These are phyloP conservation scores for Hypoxylon sp. DNA, from an alignment of 2,329 filamentous ascomycete genomes.

Conservation along the genomic window DNA sequence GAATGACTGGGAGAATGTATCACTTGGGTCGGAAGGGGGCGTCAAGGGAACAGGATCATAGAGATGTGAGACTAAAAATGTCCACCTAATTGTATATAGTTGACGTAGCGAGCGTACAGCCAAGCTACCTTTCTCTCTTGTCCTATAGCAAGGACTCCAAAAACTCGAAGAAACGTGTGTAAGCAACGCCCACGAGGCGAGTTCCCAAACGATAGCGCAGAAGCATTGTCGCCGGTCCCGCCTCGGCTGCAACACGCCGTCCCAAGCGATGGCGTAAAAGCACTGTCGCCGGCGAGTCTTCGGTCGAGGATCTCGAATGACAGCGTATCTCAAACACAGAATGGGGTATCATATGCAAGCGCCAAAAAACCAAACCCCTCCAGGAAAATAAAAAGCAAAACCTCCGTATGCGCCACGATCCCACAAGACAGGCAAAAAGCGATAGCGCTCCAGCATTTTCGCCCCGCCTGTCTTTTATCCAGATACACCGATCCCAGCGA, in stretches of 20 bases:
- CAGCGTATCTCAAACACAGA: conserved; percentile 68
- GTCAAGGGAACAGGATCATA: conserved; percentile 19
- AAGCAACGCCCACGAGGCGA: conserved; percentile 56
- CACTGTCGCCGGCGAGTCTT: conserved; percentile 61
- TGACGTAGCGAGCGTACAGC: conserved; percentile 45
- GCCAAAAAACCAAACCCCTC: conserved; percentile 47
- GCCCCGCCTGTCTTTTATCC: conserved; percentile 44
- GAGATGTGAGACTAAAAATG: conserved; percentile 37
- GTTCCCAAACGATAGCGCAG: conserved; percentile 65
- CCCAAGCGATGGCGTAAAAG: conserved; percentile 64
- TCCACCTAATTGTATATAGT: conserved; percentile 45
- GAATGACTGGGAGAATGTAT: conserved; percentile 10
- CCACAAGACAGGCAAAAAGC: conserved; percentile 43
- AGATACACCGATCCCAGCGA: conserved; percentile 53
- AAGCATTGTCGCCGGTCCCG: conserved; percentile 66
- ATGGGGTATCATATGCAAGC: conserved; percentile 68
- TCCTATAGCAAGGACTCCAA: conserved; percentile 32
- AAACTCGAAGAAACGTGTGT: conserved; percentile 51
- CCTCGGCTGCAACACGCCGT: conserved; percentile 63
- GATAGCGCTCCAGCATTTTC: conserved; percentile 62
- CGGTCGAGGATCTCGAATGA: conserved; percentile 57
- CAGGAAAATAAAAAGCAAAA: conserved; percentile 46
- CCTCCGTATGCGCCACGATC: conserved; percentile 38
- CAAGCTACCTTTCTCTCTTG: conserved; percentile 35
- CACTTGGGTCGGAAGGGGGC: conserved; percentile 11